These are phyloP conservation scores for Hyphopichia khmerensis DNA, from an alignment of 1,139 yeast genomes.

Conservation along the genomic window DNA sequence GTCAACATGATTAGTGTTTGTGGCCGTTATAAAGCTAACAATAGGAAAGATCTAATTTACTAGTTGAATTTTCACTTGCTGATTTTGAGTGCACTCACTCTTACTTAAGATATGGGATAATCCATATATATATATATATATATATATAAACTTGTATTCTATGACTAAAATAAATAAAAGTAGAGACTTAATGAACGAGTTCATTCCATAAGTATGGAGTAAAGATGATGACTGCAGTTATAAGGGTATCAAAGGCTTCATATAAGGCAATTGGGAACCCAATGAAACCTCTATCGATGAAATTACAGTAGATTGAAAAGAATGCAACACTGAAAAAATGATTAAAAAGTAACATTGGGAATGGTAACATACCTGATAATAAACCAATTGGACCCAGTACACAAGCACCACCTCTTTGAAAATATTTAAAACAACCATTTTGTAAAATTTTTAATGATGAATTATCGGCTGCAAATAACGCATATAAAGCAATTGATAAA, in stretches of 20 bases:
- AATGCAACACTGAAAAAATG: constrained; percentile 92
- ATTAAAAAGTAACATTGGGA: constrained; percentile 69
- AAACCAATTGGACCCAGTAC: constrained; percentile 78
- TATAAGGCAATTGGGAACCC: constrained; percentile 73
- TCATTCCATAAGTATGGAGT: constrained; percentile 69
- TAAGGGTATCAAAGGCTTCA: constrained; percentile 67
- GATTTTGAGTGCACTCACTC: no score
- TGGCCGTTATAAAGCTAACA: no score
- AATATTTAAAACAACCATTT: constrained; percentile 85
- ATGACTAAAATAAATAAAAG: not conserved
- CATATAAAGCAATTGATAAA: constrained; percentile 83
- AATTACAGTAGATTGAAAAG: constrained; percentile 73
- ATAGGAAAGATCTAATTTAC: no score
- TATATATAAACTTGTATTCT: no score
- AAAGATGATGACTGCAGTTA: constrained; percentile 77
- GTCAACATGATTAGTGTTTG: no score
- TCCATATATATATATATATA: no score
- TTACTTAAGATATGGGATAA: no score
- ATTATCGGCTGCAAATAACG: constrained; percentile 85
- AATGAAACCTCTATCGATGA: constrained; percentile 58
- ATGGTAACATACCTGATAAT: constrained; percentile 77
- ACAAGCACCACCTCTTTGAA: constrained; percentile 80
- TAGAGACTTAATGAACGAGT: constrained; percentile 18
- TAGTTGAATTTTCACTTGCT: no score
- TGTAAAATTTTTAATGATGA: constrained; percentile 67